Evolutionary conservation across 1,284 basidiomycete genomes (phyloP).

Genomic region (Fomes fomentarius): DNA sequence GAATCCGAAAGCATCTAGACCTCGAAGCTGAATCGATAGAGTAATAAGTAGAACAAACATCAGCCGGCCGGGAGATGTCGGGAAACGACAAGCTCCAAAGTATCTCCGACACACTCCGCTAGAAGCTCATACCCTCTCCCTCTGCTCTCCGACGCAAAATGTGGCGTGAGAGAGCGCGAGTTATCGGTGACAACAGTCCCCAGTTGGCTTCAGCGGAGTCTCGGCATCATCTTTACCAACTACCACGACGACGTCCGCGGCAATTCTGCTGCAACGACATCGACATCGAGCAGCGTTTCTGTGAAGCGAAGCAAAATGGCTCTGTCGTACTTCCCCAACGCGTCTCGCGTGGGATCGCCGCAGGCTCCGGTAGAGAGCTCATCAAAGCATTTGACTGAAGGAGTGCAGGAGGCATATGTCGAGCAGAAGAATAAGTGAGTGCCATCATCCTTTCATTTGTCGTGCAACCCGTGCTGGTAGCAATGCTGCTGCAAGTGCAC

Average conservation of each 20-base stretch:
- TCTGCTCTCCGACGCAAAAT: slow-evolving; percentile 1
- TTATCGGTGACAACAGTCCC: slow-evolving; percentile 15
- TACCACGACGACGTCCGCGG: slow-evolving; percentile 18
- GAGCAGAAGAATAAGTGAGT: slow-evolving; percentile 71
- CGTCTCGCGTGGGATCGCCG: slow-evolving; percentile 24
- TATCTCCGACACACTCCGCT: no score
- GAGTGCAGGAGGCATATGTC: slow-evolving; percentile 75
- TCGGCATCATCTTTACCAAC: slow-evolving; percentile 22
- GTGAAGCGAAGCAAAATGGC: slow-evolving; percentile 28
- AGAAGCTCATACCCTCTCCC: no score
- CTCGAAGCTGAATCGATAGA: no score
- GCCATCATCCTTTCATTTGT: background rate
- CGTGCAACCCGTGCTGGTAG: background rate
- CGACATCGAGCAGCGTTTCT: slow-evolving; percentile 20
- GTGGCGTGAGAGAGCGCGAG: slow-evolving; percentile 14
- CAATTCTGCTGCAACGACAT: slow-evolving; percentile 18
- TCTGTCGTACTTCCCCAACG: slow-evolving; percentile 31
- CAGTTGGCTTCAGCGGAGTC: background rate
- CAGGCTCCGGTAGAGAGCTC: slow-evolving; percentile 24
- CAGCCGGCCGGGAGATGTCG: no score
- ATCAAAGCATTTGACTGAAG: slow-evolving; percentile 40
- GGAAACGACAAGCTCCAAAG: no score
- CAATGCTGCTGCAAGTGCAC: background rate
- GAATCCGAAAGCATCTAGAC: no score
- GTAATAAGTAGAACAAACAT: no score